Percentiles rank a stretch among this genome's conserved stretches.
Evolutionary conservation across 2,329 filamentous ascomycete genomes (phyloP).

Genomic region (Colletotrichum zoysiae): DNA sequence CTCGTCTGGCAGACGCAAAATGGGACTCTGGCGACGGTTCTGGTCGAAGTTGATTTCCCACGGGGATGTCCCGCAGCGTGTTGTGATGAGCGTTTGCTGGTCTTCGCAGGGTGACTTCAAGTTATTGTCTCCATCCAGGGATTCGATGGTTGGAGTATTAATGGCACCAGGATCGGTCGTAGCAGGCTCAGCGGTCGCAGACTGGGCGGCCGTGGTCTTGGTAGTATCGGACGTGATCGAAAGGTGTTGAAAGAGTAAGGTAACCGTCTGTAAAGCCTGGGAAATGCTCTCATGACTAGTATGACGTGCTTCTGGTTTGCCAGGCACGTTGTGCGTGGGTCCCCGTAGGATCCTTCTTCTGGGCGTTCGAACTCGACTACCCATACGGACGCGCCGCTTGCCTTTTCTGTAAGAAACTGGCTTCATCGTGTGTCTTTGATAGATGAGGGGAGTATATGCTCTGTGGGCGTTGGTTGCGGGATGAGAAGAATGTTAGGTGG

Average conservation of each 20-base stretch:
- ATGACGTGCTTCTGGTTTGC: no score
- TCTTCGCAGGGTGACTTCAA: background rate
- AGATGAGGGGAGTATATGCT: no score
- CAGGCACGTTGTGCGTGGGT: background rate
- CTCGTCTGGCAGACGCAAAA: background rate
- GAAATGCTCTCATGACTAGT: background rate
- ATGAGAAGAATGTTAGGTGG: background rate
- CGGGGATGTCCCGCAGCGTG: background rate
- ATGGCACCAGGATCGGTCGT: no score
- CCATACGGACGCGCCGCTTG: accelerated
- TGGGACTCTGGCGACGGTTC: background rate
- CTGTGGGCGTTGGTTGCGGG: no score
- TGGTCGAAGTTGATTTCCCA: constrained; percentile 1
- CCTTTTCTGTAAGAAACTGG: accelerated
- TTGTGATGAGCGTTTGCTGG: background rate
- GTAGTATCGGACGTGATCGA: background rate
- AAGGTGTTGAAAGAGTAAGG: background rate
- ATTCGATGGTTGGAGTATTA: no score
- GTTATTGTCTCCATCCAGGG: background rate
- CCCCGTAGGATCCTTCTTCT: background rate
- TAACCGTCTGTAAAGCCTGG: background rate
- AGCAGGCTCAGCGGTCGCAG: background rate
- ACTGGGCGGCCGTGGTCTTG: background rate
- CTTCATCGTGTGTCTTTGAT: no score
- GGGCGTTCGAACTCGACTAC: background rate